Evolutionary conservation across 495 filamentous ascomycete genomes (phyloP).

Genomic region (Penicillium cosmopolitanum): DNA sequence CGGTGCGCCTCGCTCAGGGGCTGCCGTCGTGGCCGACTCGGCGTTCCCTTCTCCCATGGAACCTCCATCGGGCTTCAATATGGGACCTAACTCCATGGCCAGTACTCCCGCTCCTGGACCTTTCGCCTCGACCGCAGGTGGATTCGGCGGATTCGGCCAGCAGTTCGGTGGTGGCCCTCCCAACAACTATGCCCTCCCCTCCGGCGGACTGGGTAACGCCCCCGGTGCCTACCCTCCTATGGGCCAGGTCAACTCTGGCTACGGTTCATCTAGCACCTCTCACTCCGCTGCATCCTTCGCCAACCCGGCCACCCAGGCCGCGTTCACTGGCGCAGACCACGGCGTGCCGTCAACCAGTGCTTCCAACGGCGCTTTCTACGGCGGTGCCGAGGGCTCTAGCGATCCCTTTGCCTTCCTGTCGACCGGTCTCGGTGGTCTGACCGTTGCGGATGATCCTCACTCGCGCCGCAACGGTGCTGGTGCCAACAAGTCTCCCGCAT

Average conservation of each 20-base stretch:
- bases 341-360: slow-evolving; percentile 56
- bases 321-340: slow-evolving; percentile 84
- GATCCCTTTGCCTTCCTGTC: slow-evolving; percentile 93
- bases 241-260: slow-evolving; percentile 70
- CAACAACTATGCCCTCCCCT: slow-evolving; percentile 88
- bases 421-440: slow-evolving; percentile 75
- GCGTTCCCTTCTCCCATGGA: slow-evolving; percentile 93
- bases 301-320: slow-evolving; percentile 88
- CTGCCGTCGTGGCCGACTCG: slow-evolving; percentile 91
- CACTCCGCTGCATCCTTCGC: slow-evolving; percentile 90
- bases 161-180: slow-evolving; percentile 86
- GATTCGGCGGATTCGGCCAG: slow-evolving; percentile 77
- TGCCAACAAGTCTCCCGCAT: slow-evolving; percentile 54
- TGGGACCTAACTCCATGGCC: slow-evolving; percentile 78
- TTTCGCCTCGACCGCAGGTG: slow-evolving; percentile 73
- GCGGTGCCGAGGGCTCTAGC: slow-evolving; percentile 59
- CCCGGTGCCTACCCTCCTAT: slow-evolving; percentile 81
- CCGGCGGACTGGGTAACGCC: slow-evolving; percentile 75
- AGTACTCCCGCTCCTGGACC: slow-evolving; percentile 84
- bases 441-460: slow-evolving; percentile 77
- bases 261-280: slow-evolving; percentile 64
- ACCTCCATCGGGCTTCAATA: slow-evolving; percentile 74
- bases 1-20: slow-evolving; percentile 89
- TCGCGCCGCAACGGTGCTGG: slow-evolving; percentile 74
- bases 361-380: slow-evolving; percentile 60